Evolutionary conservation across 2,329 filamentous ascomycete genomes (phyloP).

Genomic region (Trichothecium roseum): DNA sequence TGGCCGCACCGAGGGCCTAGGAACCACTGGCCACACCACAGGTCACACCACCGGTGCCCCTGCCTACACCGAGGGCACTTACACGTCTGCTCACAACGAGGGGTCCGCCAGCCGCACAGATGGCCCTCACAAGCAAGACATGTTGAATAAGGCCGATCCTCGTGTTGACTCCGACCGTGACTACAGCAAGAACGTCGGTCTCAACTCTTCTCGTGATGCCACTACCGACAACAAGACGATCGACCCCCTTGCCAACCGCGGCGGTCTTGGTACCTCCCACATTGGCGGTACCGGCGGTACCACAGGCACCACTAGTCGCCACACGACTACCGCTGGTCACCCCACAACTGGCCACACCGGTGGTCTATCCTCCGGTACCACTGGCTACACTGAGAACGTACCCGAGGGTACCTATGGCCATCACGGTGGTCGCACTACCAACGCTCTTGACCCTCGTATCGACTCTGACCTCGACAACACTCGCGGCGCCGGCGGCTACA

Average conservation of each 20-base stretch:
- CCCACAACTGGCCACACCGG: constrained; percentile 3
- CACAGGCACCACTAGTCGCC: constrained; percentile 2
- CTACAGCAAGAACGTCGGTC: constrained; percentile 21
- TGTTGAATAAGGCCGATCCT: constrained; percentile 41
- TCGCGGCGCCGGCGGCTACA: constrained; percentile 19
- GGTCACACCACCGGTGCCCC: neutral
- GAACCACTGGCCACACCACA: constrained; percentile 6
- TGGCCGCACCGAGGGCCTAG: constrained; percentile 5
- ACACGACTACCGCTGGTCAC: constrained; percentile 8
- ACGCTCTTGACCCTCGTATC: constrained; percentile 39
- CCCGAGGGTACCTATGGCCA: constrained; percentile 25
- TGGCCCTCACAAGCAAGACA: constrained; percentile 36
- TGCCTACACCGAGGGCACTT: neutral
- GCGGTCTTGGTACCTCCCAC: constrained; percentile 7
- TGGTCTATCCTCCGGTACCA: constrained; percentile 8
- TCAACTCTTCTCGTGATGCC: constrained; percentile 11
- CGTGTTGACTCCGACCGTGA: constrained; percentile 44
- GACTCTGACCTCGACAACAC: constrained; percentile 37
- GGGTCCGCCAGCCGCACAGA: constrained; percentile 8
- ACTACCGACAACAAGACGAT: constrained; percentile 9
- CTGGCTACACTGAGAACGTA: constrained; percentile 6
- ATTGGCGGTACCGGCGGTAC: constrained; percentile 6
- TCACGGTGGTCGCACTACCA: constrained; percentile 30
- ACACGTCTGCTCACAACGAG: neutral
- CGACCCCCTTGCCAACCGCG: constrained; percentile 1